Base-by-base conservation (phyloP, 345 rosid genomes). In the Acer saccharum region DNA sequence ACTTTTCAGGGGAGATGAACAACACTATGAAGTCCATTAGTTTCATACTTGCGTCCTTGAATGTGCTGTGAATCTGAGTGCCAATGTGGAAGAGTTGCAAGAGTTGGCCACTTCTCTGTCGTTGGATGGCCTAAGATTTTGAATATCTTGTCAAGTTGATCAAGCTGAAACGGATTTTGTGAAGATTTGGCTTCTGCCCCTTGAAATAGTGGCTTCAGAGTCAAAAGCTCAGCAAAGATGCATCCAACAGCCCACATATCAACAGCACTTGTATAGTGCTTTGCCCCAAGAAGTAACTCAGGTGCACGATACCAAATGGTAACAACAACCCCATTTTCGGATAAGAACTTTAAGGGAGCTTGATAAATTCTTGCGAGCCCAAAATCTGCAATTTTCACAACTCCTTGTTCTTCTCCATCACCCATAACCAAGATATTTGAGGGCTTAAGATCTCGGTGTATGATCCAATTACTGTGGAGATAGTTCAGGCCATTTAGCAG, bases 221-320 rank as follows among this genome's bases (percentile, higher is more conserved):
- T 94, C 83, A 96, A 85, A 79, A 94, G 91, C 61, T 94, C 99
- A 6, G 99, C 99, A 74, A 97, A 97, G 73, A 97, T 94, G 88
- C 99, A 97, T 48, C 99, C 99, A 54, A 97, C 91, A 4, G 99
- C 99, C 99, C 99, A 96, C 95, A 89, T 94, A 77, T 96, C 99
- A 57, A 96, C 98, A 17, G 99, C 97, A 48, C 98, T 94, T 0
- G 97, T 96, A 71, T 97, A 97, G 82, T 97, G 99, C 88, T 97
- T 97, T 1, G 97, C 98, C 48, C 99, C 98, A 60, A 97, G 94
- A 73, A 97, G 98, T 85, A 97, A 85, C 83, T 97, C 99, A 1
- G 99, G 99, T 3, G 99, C 97, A 69, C 99, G 97, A 83, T 97
- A 97, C 98, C 99, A 97, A 74, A 97, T 97, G 14, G 99, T 97